These are phyloP conservation scores for Acanthamoeba lenticulata DNA, from an alignment of 208 protist genomes.

Conservation along the genomic window DNA sequence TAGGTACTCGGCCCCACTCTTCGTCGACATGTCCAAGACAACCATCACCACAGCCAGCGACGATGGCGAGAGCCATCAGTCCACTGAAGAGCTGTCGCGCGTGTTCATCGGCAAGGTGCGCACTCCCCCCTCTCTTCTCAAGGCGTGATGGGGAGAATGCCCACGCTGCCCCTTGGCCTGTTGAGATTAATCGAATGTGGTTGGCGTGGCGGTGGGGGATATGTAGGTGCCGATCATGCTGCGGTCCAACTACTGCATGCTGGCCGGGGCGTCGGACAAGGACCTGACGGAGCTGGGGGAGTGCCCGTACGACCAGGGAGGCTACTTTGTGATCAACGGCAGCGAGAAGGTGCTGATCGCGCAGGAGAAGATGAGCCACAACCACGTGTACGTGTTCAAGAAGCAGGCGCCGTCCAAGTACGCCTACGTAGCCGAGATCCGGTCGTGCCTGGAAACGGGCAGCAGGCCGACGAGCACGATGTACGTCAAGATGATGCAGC, in stretches of 20 bases:
- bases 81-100: neutral
- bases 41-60: neutral
- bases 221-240: slow-evolving; percentile 97
- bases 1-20: slow-evolving; percentile 79
- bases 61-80: neutral
- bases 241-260: slow-evolving; percentile 91
- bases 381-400: slow-evolving; percentile 96
- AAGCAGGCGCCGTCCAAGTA: slow-evolving; percentile 92
- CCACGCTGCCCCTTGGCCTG: neutral
- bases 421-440: slow-evolving; percentile 95
- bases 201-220: neutral
- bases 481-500: slow-evolving; percentile 92
- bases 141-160: neutral
- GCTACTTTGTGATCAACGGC: slow-evolving; percentile 98
- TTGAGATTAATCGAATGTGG: neutral
- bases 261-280: slow-evolving; percentile 85
- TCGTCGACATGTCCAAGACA: slow-evolving; percentile 80
- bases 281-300: slow-evolving; percentile 91
- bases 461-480: slow-evolving; percentile 91
- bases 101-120: slow-evolving; percentile 35
- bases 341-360: slow-evolving; percentile 93
- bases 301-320: slow-evolving; percentile 95
- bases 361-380: slow-evolving; percentile 92
- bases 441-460: slow-evolving; percentile 92
- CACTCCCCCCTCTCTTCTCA: neutral